Evolutionary conservation across 2,329 filamentous ascomycete genomes (phyloP).

Genomic region (Pseudogymnoascus sp.): DNA sequence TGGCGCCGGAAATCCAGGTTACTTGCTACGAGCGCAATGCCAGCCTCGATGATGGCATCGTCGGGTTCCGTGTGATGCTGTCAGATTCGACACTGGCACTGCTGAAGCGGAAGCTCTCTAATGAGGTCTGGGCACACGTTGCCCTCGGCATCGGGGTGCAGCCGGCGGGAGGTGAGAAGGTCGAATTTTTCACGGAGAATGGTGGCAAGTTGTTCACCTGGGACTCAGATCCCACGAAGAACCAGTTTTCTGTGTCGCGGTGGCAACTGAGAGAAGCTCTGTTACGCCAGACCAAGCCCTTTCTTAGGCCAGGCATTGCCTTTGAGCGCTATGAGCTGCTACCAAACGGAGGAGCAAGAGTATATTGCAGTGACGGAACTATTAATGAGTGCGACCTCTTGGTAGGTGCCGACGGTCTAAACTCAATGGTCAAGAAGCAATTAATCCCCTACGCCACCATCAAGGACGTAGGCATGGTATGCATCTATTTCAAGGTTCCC

Average conservation of each 20-base stretch:
- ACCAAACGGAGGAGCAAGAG: slow-evolving; percentile 7
- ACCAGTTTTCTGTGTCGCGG: slow-evolving; percentile 23
- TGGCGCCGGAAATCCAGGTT: slow-evolving; percentile 18
- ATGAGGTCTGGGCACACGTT: slow-evolving; percentile 19
- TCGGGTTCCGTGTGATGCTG: slow-evolving; percentile 24
- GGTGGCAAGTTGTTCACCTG: slow-evolving; percentile 22
- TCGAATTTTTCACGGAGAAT: slow-evolving; percentile 21
- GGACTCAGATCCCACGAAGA: slow-evolving; percentile 20
- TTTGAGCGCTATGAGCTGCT: slow-evolving; percentile 12
- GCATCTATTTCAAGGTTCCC: slow-evolving; percentile 27
- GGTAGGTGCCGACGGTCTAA: slow-evolving; percentile 84
- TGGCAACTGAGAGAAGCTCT: slow-evolving; percentile 22
- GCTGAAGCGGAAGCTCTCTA: slow-evolving; percentile 19
- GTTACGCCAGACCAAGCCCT: slow-evolving; percentile 17
- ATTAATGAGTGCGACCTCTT: slow-evolving; percentile 46
- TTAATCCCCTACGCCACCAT: slow-evolving; percentile 21
- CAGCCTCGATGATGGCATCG: slow-evolving; percentile 17
- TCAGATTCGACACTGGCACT: slow-evolving; percentile 21
- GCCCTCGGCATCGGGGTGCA: slow-evolving; percentile 19
- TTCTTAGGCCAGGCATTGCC: slow-evolving; percentile 11
- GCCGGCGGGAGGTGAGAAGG: slow-evolving; percentile 20
- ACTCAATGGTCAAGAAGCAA: slow-evolving; percentile 67
- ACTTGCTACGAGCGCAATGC: slow-evolving; percentile 21
- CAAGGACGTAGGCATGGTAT: slow-evolving; percentile 17
- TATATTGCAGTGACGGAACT: slow-evolving; percentile 10